Percentiles rank a stretch among this genome's conserved stretches.
These are phyloP conservation scores for Ceratobasidium sp. DNA, from an alignment of 1,284 basidiomycete species.

Conservation along the genomic window DNA sequence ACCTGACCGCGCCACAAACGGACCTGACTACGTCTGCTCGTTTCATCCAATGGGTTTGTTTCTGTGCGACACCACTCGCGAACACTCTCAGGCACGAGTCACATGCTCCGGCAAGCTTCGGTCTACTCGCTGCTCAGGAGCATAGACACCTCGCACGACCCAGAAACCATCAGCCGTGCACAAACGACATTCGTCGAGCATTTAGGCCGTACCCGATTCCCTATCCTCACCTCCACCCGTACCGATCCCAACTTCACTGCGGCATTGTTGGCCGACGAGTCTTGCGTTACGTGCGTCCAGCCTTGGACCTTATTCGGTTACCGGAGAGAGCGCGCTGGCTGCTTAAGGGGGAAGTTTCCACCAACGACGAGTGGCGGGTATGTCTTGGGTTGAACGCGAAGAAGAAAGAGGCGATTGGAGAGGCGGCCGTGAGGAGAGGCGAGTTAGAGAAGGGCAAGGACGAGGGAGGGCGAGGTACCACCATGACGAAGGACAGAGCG, in stretches of 20 bases:
- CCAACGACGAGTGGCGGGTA: background rate
- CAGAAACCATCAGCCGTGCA: background rate
- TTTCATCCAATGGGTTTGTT: too few relatives aligned
- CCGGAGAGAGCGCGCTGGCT: conserved; percentile 3
- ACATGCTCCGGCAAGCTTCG: too few relatives aligned
- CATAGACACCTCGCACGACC: conserved; percentile 18
- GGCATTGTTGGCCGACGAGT: conserved; percentile 20
- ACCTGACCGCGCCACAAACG: too few relatives aligned
- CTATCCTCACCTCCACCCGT: background rate
- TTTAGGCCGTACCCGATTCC: too few relatives aligned
- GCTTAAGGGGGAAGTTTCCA: conserved; percentile 19
- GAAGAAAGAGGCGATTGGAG: conserved; percentile 11
- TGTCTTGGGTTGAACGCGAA: conserved; percentile 32
- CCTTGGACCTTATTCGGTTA: conserved; percentile 18
- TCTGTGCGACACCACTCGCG: too few relatives aligned
- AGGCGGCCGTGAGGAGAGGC: background rate
- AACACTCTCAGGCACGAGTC: too few relatives aligned
- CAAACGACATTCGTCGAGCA: conserved; percentile 11
- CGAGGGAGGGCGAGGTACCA: too few relatives aligned
- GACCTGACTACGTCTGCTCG: too few relatives aligned
- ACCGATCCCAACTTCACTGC: background rate
- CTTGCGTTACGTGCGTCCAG: conserved; percentile 33
- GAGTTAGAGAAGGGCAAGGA: background rate
- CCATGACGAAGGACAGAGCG: too few relatives aligned
- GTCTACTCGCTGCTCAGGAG: too few relatives aligned